Evolutionary conservation across 257 asterid species (phyloP).

Genomic region (Solanum corneliomulleri): DNA sequence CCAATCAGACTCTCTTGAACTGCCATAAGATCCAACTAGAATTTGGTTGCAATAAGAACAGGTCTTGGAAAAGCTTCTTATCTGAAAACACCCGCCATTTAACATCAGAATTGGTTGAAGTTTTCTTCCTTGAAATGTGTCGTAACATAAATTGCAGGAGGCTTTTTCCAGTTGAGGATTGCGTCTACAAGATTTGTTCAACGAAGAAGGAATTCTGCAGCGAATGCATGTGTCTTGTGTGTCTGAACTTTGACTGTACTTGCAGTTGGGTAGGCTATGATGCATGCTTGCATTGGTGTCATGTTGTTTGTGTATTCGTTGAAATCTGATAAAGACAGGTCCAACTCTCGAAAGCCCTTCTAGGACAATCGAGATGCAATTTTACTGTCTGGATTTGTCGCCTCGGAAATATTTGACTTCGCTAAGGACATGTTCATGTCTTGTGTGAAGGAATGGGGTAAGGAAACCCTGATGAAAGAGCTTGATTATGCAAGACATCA

Average conservation of each 20-base stretch:
- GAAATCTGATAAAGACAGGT: conserved; percentile 65
- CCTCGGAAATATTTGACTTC: conserved; percentile 92
- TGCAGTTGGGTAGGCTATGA: conserved; percentile 99
- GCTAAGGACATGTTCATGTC: conserved; percentile 71
- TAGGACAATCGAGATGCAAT: conserved; percentile 70
- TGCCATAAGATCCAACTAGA: conserved; percentile 68
- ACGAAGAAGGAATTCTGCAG: conserved; percentile 78
- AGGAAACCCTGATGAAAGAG: conserved; percentile 59
- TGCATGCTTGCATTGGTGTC: conserved; percentile 91
- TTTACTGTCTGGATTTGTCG: conserved; percentile 84
- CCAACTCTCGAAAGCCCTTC: conserved; percentile 53
- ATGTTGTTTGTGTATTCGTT: conserved; percentile 62
- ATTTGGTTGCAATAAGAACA: conserved; percentile 53
- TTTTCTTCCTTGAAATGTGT: conserved; percentile 72
- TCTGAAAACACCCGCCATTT: conserved; percentile 29
- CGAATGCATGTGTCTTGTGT: conserved; percentile 94
- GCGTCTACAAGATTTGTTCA: conserved; percentile 83
- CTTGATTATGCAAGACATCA: conserved; percentile 31
- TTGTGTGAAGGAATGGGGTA: conserved; percentile 71
- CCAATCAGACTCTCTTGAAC: conserved; percentile 55
- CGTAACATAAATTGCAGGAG: conserved; percentile 65
- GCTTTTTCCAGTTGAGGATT: conserved; percentile 66
- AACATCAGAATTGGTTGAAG: conserved; percentile 48
- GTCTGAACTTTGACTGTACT: conserved; percentile 78
- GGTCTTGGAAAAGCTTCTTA: conserved; percentile 51